phyloP scores from a whole-genome alignment of 441 rosid species.

The Gossypium gossypioides region DNA sequence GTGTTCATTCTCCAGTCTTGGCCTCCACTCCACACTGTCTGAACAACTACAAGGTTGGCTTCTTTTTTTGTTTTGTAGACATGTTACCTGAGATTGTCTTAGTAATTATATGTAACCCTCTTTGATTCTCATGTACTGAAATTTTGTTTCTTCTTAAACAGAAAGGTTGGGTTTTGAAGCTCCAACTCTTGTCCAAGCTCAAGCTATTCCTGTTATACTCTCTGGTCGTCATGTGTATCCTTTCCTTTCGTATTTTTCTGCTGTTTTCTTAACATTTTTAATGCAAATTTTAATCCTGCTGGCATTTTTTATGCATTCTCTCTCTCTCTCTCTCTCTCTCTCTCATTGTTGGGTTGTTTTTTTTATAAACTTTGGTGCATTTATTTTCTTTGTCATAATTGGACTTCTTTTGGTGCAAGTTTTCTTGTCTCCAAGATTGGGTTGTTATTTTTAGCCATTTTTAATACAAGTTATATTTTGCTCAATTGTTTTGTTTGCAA shows the following conservation, averaged over 20 bases:
- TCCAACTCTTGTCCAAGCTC: slow-evolving; percentile 80
- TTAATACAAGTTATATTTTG: not conserved
- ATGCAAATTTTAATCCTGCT: not conserved
- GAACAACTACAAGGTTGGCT: slow-evolving; percentile 59
- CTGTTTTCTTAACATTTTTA: not conserved
- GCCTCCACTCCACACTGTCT: slow-evolving; percentile 57
- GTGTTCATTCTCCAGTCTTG: slow-evolving; percentile 76
- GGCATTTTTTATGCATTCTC: no score
- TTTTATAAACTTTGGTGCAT: not conserved
- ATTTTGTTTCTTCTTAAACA: slow-evolving; percentile 15
- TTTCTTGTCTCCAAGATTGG: not conserved
- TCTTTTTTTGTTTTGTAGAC: not conserved
- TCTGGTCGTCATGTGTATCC: slow-evolving; percentile 89
- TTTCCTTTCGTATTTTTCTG: not conserved
- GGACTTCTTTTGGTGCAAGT: not conserved
- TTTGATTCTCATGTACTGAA: not conserved
- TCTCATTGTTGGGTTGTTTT: not conserved
- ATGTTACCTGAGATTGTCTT: not conserved
- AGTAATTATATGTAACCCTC: not conserved
- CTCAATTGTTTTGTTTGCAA: not conserved
- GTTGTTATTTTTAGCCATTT: not conserved
- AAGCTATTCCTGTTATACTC: slow-evolving; percentile 82
- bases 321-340: not conserved
- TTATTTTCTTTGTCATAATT: not conserved
- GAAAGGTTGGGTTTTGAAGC: slow-evolving; percentile 78